Base-by-base conservation (phyloP, 768 basidiomycete genomes). In the Lactarius indigo region DNA sequence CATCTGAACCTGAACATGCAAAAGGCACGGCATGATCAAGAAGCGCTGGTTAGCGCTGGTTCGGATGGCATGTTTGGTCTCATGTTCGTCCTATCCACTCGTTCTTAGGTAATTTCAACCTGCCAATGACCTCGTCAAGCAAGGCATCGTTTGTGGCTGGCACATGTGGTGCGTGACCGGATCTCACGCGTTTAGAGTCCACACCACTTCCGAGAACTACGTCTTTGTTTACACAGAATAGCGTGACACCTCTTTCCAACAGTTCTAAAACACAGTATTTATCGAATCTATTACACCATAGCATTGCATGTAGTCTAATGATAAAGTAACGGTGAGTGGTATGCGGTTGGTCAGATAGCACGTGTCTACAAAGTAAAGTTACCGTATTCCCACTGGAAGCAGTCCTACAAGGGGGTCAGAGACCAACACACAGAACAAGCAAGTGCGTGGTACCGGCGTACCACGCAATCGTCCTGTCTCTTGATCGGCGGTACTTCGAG, bases 301-400 rank as follows among this genome's bases (percentile, higher is more conserved):
- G 15, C 8, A 57, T 54, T 66, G 47, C 42, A 50, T 15, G 9
- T 23, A 37, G 1, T 57, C 41, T 56, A 41, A 18, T n/a, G 26
- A 31, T 20, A 47, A 47, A 18, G 47, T 15, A 55, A 35, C 5
- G 18, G 30, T 17, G 42, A 30, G 3, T 30, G n/a, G 10, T 47
- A 28, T 30, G 26, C 28, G 26, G 26, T 4, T 35, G 17, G 31
- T 35, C 15, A 18, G 17, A 39, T 13, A 23, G 17, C 13, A 20
- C 5, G 8, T 28, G 4, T n/a, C 52, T 64, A 68, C 31, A 30
- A 64, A 30, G 68, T 68, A 59, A 73, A 83, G 65, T 82, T 74
- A 6, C 82, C 87, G 73, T 79, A 90, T 64, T 90, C 86, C 90
- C 90, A 91, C 70, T 79, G 85, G 69, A 81, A 90, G 72, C 90